phyloP scores from a whole-genome alignment of 176 grass and related monocot genomes.

The Oryza meyeriana region DNA sequence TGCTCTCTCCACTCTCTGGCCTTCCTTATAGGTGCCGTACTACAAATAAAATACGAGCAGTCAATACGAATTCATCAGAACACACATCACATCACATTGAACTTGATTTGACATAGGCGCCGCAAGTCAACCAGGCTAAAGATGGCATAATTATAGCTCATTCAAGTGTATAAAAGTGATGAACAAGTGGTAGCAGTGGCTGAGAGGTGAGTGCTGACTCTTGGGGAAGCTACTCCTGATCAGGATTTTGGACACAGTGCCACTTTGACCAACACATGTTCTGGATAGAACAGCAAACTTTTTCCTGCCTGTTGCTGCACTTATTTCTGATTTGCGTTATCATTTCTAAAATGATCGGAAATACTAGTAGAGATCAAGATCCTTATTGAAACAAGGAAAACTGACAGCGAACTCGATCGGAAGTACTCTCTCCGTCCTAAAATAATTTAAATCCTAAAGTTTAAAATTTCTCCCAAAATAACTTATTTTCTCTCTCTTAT shows the following conservation, averaged over 20 bases:
- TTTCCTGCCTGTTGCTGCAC: constrained; percentile 26
- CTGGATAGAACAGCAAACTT: constrained; percentile 49
- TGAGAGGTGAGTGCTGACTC: background rate
- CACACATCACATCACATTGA: constrained; percentile 30
- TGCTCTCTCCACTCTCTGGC: background rate
- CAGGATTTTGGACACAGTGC: constrained; percentile 33
- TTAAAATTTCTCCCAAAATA: too few relatives aligned
- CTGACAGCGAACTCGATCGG: background rate
- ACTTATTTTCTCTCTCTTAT: too few relatives aligned
- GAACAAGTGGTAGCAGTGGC: background rate
- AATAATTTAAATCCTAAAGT: too few relatives aligned
- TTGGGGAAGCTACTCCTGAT: constrained; percentile 13
- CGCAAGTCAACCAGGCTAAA: constrained; percentile 13
- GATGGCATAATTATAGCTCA: constrained; percentile 20
- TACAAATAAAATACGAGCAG: background rate
- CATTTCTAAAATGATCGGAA: constrained; percentile 41
- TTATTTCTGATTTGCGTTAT: constrained; percentile 23
- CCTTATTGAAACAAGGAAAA: background rate
- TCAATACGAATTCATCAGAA: constrained; percentile 27
- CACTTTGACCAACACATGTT: constrained; percentile 24
- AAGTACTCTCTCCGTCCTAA: too few relatives aligned
- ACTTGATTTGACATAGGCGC: constrained; percentile 28
- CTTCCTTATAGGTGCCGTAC: background rate
- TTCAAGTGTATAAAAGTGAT: background rate
- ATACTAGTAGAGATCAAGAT: background rate